These are phyloP conservation scores for Croton laevigatus DNA, from an alignment of 441 rosid genomes.

Conservation along the genomic window DNA sequence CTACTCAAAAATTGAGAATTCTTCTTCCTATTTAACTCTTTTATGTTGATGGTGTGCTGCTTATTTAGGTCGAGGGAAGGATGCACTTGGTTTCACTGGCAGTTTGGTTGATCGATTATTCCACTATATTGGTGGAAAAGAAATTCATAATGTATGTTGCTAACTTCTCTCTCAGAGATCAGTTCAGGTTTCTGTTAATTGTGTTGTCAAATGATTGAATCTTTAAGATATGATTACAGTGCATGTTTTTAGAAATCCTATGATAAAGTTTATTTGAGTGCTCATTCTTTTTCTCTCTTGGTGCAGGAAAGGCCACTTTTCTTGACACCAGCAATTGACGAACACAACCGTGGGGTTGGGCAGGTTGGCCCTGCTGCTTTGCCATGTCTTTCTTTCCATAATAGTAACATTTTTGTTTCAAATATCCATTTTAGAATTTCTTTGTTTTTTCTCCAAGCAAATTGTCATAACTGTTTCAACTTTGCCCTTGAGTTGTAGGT, in stretches of 20 bases:
- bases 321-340: constrained; percentile 54
- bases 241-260: background rate
- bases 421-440: background rate
- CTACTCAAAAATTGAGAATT: background rate
- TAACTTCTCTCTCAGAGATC: constrained; percentile 21
- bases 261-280: constrained; percentile 20
- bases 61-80: constrained; percentile 76
- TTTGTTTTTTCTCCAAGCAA: constrained; percentile 4
- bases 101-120: constrained; percentile 78
- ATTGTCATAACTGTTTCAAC: constrained; percentile 18
- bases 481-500: constrained; percentile 44
- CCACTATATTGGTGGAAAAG: constrained; percentile 89
- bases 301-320: constrained; percentile 71
- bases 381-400: constrained; percentile 20
- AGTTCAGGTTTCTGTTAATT: constrained; percentile 23
- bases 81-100: constrained; percentile 71
- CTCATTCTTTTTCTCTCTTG: constrained; percentile 22
- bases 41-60: constrained; percentile 29
- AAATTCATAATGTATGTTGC: constrained; percentile 53
- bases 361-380: constrained; percentile 53
- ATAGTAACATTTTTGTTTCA: constrained; percentile 13
- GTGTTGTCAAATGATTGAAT: constrained; percentile 15
- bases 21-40: constrained; percentile 14
- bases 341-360: constrained; percentile 58
- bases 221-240: constrained; percentile 16